Evolutionary conservation across 2,329 filamentous ascomycete species (phyloP).

Genomic region (Tolypocladium inflatum): DNA sequence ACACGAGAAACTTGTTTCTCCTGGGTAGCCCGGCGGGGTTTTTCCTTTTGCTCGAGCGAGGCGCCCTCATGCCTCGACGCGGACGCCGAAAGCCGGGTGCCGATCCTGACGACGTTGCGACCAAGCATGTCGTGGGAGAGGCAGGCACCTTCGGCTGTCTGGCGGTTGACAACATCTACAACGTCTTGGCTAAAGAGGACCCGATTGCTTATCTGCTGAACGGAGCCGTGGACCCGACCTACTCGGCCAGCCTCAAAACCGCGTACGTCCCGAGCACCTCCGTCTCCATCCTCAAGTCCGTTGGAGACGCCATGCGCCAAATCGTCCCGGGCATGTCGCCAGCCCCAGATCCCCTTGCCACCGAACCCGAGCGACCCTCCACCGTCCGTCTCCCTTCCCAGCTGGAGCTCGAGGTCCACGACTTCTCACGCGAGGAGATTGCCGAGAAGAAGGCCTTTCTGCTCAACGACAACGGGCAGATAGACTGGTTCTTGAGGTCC

Average conservation of each 20-base stretch:
- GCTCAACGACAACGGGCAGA: slow-evolving; percentile 92
- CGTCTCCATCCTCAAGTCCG: slow-evolving; percentile 53
- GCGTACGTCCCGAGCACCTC: slow-evolving; percentile 71
- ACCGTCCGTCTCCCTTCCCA: slow-evolving; percentile 47
- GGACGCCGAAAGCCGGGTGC: slow-evolving; percentile 68
- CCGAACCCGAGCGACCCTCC: slow-evolving; percentile 23
- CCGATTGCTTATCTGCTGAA: slow-evolving; percentile 90
- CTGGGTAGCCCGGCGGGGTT: slow-evolving; percentile 87
- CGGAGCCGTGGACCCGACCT: slow-evolving; percentile 73
- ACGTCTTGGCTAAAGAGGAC: slow-evolving; percentile 63
- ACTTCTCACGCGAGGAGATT: slow-evolving; percentile 86
- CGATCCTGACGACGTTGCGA: slow-evolving; percentile 49
- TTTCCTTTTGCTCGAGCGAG: slow-evolving; percentile 78
- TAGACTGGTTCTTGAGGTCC: slow-evolving; percentile 81
- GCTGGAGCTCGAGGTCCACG: slow-evolving; percentile 90
- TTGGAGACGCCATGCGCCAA: slow-evolving; percentile 53
- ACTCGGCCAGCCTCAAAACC: slow-evolving; percentile 65
- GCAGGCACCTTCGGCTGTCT: slow-evolving; percentile 78
- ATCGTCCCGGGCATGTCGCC: slow-evolving; percentile 45
- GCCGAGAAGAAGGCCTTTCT: slow-evolving; percentile 81
- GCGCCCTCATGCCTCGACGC: slow-evolving; percentile 61
- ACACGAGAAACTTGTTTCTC: slow-evolving; percentile 82
- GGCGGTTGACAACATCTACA: slow-evolving; percentile 93
- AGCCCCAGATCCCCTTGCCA: slow-evolving; percentile 15
- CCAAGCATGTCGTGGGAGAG: slow-evolving; percentile 60